Evolutionary conservation across 2,329 filamentous ascomycete species (phyloP), one percentile per base, ranked within the genome.

Genomic region (Acephala macrosclerotiorum): DNA sequence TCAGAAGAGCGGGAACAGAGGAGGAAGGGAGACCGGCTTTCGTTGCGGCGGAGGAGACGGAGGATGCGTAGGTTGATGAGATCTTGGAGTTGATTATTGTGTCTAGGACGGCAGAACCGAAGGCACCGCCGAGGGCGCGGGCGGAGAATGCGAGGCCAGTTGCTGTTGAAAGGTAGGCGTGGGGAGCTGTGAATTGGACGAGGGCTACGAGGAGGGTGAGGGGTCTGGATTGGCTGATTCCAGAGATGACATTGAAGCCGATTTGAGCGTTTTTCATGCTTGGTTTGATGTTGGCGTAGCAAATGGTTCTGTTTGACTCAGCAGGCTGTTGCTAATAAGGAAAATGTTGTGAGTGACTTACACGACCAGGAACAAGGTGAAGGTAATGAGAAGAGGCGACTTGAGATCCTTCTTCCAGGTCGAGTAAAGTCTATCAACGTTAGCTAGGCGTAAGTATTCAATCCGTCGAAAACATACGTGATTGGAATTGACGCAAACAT

Each of bases 121-220:
- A 85, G 0, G 83, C 83, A 20, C 83, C 83, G 25, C 84, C 84
- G 18, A 86, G 81, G 35, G 84, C 84, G 33, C 84, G 78, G 2
- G 82, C 82, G 0, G 83, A 84, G 71, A 85, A 85, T 3, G 82
- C 83, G 0, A 86, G 79, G 0, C 84, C 84, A 0, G 84, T 85
- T 0, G 84, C 83, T 0, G 83, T 85, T 0, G 82, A 84, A 16
- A 85, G 79, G 70, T 80, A 84, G 3, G 80, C 80, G 66, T 85
- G 84, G 2, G 84, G 83, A 0, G 83, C 80, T 1, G 83, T 84
- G 72, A 85, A 85, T 68, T 86, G 83, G 20, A 85, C 78, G 60
- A 80, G 78, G 5, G 83, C 83, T 0, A 82, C 80, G 5, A 86
- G 78, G 2, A 85, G 78, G 0, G 82, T 84, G 4, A 85, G 76